phyloP scores from a whole-genome alignment of 1,139 yeast species.

The Meyerozyma smithsonii region DNA sequence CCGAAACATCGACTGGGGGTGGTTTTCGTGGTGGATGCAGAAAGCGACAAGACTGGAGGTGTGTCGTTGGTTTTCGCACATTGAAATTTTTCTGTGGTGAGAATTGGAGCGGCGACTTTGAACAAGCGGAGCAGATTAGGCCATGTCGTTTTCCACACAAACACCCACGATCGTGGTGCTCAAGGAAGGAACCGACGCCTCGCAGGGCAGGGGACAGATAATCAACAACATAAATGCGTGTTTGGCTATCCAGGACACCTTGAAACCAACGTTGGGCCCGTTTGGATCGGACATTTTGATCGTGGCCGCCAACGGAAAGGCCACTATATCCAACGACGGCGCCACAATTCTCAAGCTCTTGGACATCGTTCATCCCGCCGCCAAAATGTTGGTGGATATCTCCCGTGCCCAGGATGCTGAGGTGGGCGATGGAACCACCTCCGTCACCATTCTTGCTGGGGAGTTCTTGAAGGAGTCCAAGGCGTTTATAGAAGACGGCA shows the following conservation, averaged over 20 bases:
- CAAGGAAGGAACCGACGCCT: slow-evolving; percentile 95
- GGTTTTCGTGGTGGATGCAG: background rate
- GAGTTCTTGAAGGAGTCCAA: slow-evolving; percentile 90
- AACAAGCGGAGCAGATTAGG: background rate
- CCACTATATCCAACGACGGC: slow-evolving; percentile 96
- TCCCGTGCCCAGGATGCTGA: slow-evolving; percentile 98
- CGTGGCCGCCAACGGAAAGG: slow-evolving; percentile 75
- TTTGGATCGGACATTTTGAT: slow-evolving; percentile 92
- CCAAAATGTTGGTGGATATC: slow-evolving; percentile 89
- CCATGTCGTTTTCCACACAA: slow-evolving; percentile 84
- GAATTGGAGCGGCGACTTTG: background rate
- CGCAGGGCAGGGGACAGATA: slow-evolving; percentile 95
- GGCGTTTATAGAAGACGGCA: slow-evolving; percentile 89
- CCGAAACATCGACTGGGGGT: background rate
- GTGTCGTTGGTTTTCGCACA: slow-evolving; percentile 1
- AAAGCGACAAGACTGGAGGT: background rate
- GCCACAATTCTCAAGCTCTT: slow-evolving; percentile 89
- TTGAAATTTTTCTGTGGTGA: slow-evolving; percentile 3
- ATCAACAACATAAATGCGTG: slow-evolving; percentile 95
- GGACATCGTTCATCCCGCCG: slow-evolving; percentile 98
- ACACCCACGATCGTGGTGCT: slow-evolving; percentile 96
- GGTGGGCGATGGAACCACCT: slow-evolving; percentile 98
- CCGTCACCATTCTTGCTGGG: slow-evolving; percentile 92
- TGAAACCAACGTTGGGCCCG: slow-evolving; percentile 94
- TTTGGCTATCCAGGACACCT: slow-evolving; percentile 91